These are phyloP conservation scores for Pseudogymnoascus sp. DNA, from an alignment of 2,329 filamentous ascomycete genomes.

Conservation along the genomic window DNA sequence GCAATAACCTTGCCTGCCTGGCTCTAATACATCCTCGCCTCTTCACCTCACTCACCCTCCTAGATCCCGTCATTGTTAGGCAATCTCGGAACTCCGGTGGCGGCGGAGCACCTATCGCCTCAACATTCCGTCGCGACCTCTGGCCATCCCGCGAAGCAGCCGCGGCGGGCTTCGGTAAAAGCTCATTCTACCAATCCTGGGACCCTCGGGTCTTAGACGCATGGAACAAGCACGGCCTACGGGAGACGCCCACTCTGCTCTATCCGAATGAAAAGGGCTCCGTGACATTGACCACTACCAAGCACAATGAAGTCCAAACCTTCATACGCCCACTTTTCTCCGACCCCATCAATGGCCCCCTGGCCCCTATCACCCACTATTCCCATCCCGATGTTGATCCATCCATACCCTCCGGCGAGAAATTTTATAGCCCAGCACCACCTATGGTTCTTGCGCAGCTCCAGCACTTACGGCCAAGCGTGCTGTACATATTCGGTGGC, in stretches of 20 bases:
- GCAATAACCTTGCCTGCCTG: slow-evolving; percentile 62
- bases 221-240: slow-evolving; percentile 68
- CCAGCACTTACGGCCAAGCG: slow-evolving; percentile 53
- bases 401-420: slow-evolving; percentile 27
- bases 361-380: slow-evolving; percentile 33
- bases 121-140: slow-evolving; percentile 64
- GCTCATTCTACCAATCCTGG: slow-evolving; percentile 75
- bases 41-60: slow-evolving; percentile 63
- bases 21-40: slow-evolving; percentile 74
- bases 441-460: slow-evolving; percentile 49
- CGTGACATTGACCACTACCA: slow-evolving; percentile 72
- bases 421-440: slow-evolving; percentile 63
- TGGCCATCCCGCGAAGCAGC: slow-evolving; percentile 75
- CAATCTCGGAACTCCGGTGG: slow-evolving; percentile 36
- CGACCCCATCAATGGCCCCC: slow-evolving; percentile 28
- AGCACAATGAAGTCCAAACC: slow-evolving; percentile 81
- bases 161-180: slow-evolving; percentile 55
- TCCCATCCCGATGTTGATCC: slow-evolving; percentile 29
- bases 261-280: slow-evolving; percentile 41
- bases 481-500: slow-evolving; percentile 63
- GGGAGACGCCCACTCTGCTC: slow-evolving; percentile 59
- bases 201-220: slow-evolving; percentile 69
- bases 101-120: slow-evolving; percentile 47
- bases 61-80: slow-evolving; percentile 73
- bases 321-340: slow-evolving; percentile 56